phyloP scores from a whole-genome alignment of 352 stramenopile species.

The Elongisporangium anandrum region DNA sequence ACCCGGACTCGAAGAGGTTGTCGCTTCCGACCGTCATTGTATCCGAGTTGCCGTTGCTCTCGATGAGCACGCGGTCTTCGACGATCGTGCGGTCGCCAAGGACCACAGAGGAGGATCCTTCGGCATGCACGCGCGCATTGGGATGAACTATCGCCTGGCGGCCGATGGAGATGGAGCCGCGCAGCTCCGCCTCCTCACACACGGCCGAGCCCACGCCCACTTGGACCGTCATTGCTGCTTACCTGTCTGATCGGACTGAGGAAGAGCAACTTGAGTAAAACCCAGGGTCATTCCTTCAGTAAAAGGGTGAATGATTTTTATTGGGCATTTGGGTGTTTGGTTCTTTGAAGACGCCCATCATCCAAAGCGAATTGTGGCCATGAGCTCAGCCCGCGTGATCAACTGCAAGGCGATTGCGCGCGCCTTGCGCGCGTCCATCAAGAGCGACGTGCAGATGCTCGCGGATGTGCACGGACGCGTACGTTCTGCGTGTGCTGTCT shows the following conservation, averaged over 20 bases:
- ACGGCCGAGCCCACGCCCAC: constrained; percentile 27
- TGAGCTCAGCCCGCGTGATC: constrained; percentile 39
- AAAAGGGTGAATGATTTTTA: constrained; percentile 1
- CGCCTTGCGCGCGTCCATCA: constrained; percentile 55
- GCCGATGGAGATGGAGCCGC: constrained; percentile 34
- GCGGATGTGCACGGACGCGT: constrained; percentile 44
- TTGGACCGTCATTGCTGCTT: constrained; percentile 6
- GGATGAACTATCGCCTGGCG: constrained; percentile 46
- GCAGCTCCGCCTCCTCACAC: constrained; percentile 43
- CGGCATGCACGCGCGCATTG: constrained; percentile 28
- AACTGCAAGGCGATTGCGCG: constrained; percentile 68
- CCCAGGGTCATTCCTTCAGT: not conserved
- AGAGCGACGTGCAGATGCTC: constrained; percentile 54
- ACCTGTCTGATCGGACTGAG: no score
- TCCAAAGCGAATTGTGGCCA: not conserved
- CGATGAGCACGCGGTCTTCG: constrained; percentile 54
- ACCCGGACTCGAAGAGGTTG: constrained; percentile 82
- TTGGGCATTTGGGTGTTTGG: not conserved
- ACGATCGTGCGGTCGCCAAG: constrained; percentile 72
- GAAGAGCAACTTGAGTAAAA: not conserved
- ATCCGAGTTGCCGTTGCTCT: constrained; percentile 11
- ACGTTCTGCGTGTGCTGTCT: constrained; percentile 7
- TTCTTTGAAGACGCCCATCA: not conserved
- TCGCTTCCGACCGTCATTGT: constrained; percentile 52
- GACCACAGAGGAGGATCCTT: constrained; percentile 24